Evolutionary conservation across 306 rosid genomes (phyloP).

Genomic region (Sindora glabra): DNA sequence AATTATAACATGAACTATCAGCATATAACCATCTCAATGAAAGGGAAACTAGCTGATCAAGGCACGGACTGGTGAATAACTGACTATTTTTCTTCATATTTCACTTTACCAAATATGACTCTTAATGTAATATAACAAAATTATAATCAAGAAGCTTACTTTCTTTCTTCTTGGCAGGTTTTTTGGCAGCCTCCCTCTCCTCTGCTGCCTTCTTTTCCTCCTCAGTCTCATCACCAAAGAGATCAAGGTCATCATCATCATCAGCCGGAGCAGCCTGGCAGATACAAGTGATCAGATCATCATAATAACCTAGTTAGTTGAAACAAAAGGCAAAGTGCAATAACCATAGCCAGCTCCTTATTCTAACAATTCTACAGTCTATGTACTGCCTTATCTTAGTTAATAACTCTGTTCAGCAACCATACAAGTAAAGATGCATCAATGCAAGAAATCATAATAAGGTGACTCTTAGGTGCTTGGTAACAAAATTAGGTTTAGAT

Average conservation of each 20-base stretch:
- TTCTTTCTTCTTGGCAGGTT: conserved; percentile 82
- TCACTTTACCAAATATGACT: neutral
- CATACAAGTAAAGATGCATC: too few species aligned
- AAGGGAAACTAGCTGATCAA: too few species aligned
- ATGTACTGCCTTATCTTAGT: too few species aligned
- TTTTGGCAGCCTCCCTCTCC: conserved; percentile 73
- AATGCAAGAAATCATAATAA: too few species aligned
- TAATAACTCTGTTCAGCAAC: too few species aligned
- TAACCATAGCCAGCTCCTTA: too few species aligned
- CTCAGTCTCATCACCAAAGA: conserved; percentile 90
- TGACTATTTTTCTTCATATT: neutral
- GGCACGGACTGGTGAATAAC: too few species aligned
- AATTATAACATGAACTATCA: neutral
- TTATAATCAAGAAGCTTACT: conserved; percentile 31
- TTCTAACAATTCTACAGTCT: too few species aligned
- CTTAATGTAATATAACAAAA: neutral
- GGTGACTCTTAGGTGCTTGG: too few species aligned
- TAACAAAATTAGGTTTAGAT: too few species aligned
- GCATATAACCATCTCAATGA: too few species aligned
- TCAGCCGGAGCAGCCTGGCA: conserved; percentile 51
- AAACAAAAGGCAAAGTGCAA: neutral
- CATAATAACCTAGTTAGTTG: neutral
- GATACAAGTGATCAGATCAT: neutral
- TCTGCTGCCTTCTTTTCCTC: conserved; percentile 86
- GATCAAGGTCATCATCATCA: conserved; percentile 77